Percentiles rank a stretch among this genome's conserved stretches.
Conservation (phyloP, 805 yeast species). For the Limtongia smithiae region DNA sequence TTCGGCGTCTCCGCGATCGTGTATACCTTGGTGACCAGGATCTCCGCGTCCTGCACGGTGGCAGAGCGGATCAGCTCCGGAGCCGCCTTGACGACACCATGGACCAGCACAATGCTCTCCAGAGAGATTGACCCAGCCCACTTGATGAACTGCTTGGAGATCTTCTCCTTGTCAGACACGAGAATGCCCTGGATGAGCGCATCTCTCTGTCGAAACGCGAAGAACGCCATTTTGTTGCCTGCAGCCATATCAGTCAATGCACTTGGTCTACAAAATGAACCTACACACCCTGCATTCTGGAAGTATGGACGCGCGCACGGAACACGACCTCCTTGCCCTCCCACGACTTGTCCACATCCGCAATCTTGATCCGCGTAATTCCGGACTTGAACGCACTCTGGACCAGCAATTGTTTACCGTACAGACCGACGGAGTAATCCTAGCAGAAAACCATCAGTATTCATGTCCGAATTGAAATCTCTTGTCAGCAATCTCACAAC, state of each 20-base stretch:
- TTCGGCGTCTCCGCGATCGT: slow-evolving; percentile 85
- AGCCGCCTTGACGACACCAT: slow-evolving; percentile 78
- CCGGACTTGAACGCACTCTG: slow-evolving; percentile 69
- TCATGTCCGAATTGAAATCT: no score
- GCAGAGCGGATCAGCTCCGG: slow-evolving; percentile 86
- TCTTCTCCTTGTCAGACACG: slow-evolving; percentile 65
- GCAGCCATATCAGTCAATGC: background rate
- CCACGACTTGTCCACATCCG: slow-evolving; percentile 48
- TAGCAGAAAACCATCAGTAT: background rate
- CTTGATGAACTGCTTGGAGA: slow-evolving; percentile 94
- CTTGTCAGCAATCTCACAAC: slow-evolving; percentile 36
- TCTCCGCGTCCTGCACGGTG: slow-evolving; percentile 86
- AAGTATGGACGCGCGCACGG: slow-evolving; percentile 90
- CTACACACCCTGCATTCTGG: slow-evolving; percentile 70
- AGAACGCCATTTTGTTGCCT: slow-evolving; percentile 84
- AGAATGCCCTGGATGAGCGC: slow-evolving; percentile 79
- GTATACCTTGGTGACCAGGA: slow-evolving; percentile 67
- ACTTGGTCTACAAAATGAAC: background rate
- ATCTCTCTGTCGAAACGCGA: slow-evolving; percentile 88
- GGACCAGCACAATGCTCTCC: slow-evolving; percentile 88
- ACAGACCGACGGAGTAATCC: slow-evolving; percentile 82
- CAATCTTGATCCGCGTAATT: slow-evolving; percentile 56
- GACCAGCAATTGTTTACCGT: slow-evolving; percentile 85
- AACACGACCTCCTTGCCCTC: slow-evolving; percentile 77
- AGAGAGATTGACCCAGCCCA: slow-evolving; percentile 84